Base-by-base conservation (phyloP, 2,329 filamentous ascomycete species). In the Orbilia brochopaga region DNA sequence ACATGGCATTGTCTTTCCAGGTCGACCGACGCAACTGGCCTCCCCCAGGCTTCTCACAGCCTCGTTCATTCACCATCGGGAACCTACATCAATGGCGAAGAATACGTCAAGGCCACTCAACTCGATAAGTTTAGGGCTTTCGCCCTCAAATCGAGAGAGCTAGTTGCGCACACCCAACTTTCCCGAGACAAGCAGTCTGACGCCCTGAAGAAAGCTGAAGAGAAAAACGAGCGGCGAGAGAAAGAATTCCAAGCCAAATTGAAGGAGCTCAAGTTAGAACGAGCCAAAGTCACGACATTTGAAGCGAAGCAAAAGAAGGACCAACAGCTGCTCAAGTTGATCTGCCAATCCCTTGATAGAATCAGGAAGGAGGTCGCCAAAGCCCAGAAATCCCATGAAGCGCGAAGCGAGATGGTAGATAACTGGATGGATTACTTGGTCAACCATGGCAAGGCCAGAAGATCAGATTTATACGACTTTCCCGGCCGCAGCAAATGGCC, bases 231-330 rank as follows among this genome's bases (percentile, higher is more conserved):
- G 37, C 6, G 13, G 15, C 54, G 53, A 23, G 30, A 10, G 15
- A 6, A 23, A 17, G 55, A 48, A 56, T 27, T 37, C 24, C 24
- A 19, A 3, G 30, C 52, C 5, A 13, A 60, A 19, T 40, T n/a
- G 23, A 8, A 37, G 5, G 48, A 54, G 17, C 42, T 70, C 2
- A 24, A 37, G 1, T 59, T 52, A 17, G 66, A 70, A 44, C 52
- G 37, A 40, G 32, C 37, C 7, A 70, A 64, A 10, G 44, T 64
- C 17, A 27, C 56, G 1, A 62, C 54, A 2, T 70, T 54, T 24
- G 59, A 70, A 32, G 46, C 23, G 17, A 64, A 70, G 30, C 42
- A n/a, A n/a, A n/a, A n/a, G n/a, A n/a, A 58, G 15, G 54, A 37
- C 37, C 35, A 53, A 19, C 21, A 53, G 4, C 46, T 44, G 8